Evolutionary conservation across 2,329 filamentous ascomycete genomes (phyloP), one percentile per base, ranked within the genome.

Genomic region (Venturia pyrina): DNA sequence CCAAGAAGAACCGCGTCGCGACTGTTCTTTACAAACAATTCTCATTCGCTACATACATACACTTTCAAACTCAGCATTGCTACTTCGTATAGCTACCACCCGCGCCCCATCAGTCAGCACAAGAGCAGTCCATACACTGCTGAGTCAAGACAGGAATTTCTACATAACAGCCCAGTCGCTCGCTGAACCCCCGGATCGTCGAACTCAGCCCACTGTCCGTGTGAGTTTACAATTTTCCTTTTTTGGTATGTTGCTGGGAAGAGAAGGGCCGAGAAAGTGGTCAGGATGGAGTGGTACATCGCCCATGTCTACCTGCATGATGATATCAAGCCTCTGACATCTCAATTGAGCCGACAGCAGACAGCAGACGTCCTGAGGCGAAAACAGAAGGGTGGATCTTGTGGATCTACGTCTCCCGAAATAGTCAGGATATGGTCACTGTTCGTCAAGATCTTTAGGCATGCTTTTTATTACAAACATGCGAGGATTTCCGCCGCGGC

Each of bases 231-330:
- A 59, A 59, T 59, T 59, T 37, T 37, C 53, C 53, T 37, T 15
- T 37, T 59, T 37, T 37, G 32, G 53, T 59, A 59, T 37, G 37
- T 59, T 17, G 32, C 32, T 53, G 48, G 48, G 53, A 37, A 59
- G 53, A 59, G 19, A 59, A 59, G 53, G 53, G 53, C 53, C 53
- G 53, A 59, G 53, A 59, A n/a, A 37, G 48, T 59, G 53, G 53
- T 59, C 53, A 37, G 28, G 21, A 34, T 59, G 8, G 53, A 37
- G 53, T 28, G 32, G 11, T n/a, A 34, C 28, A 59, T 59, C 53
- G 53, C 32, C 53, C 32, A 59, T 59, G 48, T 1, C 48, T 24
- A 21, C 10, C 21, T 53, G 15, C 53, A 21, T 57, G 50, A 57
- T 57, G 50, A 57, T 57, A 57, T 57, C 50, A 37, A 13, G 28